Percentiles rank a stretch among this genome's conserved stretches.
These are phyloP conservation scores for Cicer judaicum DNA, from an alignment of 306 rosid species.

Conservation along the genomic window DNA sequence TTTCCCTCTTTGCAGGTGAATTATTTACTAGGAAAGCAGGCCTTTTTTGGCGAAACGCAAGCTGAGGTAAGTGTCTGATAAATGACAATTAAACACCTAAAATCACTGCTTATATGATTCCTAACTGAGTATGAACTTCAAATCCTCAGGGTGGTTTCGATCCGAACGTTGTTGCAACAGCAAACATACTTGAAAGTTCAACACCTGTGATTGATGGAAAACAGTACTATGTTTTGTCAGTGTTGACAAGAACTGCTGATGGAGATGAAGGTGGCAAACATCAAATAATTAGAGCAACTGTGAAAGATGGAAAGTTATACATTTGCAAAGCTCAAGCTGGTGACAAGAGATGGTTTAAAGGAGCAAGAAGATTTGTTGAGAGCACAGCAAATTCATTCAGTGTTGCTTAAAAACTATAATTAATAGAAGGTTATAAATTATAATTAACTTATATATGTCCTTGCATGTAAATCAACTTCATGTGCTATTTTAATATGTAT, in stretches of 20 bases:
- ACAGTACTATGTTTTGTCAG: conserved; percentile 67
- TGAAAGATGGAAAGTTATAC: conserved; percentile 85
- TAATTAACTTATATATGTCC: background rate
- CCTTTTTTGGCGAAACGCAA: conserved; percentile 83
- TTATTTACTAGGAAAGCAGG: conserved; percentile 86
- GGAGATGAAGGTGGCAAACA: conserved; percentile 99
- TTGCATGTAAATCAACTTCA: conserved; percentile 58
- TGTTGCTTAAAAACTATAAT: conserved; percentile 64
- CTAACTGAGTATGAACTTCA: conserved; percentile 39
- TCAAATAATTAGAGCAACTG: conserved; percentile 80
- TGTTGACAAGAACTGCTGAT: conserved; percentile 97
- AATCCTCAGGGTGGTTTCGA: conserved; percentile 88
- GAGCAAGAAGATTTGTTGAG: conserved; percentile 90
- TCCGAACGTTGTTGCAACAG: conserved; percentile 75
- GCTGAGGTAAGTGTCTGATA: conserved; percentile 72
- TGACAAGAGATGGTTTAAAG: conserved; percentile 99
- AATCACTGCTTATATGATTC: background rate
- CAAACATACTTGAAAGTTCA: conserved; percentile 73
- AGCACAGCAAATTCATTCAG: conserved; percentile 78
- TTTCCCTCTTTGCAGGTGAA: conserved; percentile 66
- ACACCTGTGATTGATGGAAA: conserved; percentile 54
- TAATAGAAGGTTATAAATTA: conserved; percentile 21
- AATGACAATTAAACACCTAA: background rate
- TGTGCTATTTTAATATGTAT: conserved; percentile 41
- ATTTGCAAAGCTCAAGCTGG: conserved; percentile 98